These are phyloP conservation scores for Aspergillus calidoustus DNA, from an alignment of 2,329 filamentous ascomycete species.

Conservation along the genomic window DNA sequence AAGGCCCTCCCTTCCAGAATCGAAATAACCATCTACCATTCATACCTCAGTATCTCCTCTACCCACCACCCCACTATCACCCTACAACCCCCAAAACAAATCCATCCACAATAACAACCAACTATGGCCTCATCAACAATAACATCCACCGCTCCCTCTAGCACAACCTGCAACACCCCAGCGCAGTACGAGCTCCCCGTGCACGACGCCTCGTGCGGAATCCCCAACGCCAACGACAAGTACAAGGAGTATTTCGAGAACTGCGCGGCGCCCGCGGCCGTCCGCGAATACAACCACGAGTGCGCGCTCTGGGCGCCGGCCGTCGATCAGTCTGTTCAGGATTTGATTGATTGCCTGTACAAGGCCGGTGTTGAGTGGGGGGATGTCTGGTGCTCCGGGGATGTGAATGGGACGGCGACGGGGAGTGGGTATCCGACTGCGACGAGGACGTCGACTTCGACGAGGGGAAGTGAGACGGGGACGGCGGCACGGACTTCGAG, in stretches of 20 bases:
- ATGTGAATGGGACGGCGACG: constrained; percentile 16
- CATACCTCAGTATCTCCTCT: no score
- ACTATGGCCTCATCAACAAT: constrained; percentile 10
- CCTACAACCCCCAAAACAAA: no score
- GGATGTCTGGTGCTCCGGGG: constrained; percentile 32
- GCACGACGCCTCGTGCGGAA: constrained; percentile 31
- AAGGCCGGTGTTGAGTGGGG: constrained; percentile 27
- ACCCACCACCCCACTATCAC: no score
- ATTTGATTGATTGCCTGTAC: constrained; percentile 33
- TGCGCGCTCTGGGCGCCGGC: constrained; percentile 31
- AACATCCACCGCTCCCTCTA: no score
- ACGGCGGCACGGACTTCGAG: not conserved
- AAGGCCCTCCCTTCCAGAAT: not conserved
- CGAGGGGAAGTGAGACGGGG: not conserved
- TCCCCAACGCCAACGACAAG: constrained; percentile 26
- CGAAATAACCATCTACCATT: not conserved
- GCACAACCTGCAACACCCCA: constrained; percentile 23
- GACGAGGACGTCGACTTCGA: not conserved
- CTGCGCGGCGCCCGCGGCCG: constrained; percentile 27
- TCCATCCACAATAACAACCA: no score
- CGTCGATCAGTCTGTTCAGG: constrained; percentile 28
- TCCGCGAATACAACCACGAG: constrained; percentile 27
- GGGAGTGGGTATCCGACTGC: not conserved
- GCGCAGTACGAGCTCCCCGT: constrained; percentile 31
- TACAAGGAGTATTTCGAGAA: constrained; percentile 24